Conservation (phyloP, 2,329 filamentous ascomycete genomes). For the Chrysoporthe austroafricana region DNA sequence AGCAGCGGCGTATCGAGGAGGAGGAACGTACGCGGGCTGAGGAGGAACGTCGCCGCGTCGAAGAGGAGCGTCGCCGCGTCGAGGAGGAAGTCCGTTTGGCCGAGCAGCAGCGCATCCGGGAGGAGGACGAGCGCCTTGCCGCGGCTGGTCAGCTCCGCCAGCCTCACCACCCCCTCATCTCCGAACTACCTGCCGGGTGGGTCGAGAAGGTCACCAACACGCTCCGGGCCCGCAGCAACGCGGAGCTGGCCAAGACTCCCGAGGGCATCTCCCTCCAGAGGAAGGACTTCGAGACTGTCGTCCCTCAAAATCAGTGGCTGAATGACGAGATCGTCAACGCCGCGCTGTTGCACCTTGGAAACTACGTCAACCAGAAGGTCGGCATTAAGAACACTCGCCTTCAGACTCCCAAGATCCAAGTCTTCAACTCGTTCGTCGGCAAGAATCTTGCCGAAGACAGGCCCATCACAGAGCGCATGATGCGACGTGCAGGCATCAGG, state of each 20-base stretch:
- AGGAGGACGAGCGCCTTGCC: constrained; percentile 30
- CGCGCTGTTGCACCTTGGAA: constrained; percentile 63
- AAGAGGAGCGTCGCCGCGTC: constrained; percentile 22
- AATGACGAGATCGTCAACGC: constrained; percentile 79
- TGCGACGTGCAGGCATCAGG: constrained; percentile 59
- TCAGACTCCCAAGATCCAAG: constrained; percentile 62
- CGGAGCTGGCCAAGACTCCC: constrained; percentile 48
- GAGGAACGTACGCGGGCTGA: constrained; percentile 32
- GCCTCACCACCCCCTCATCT: constrained; percentile 35
- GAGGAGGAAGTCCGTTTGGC: constrained; percentile 32
- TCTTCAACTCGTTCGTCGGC: constrained; percentile 70
- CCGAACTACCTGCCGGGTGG: constrained; percentile 44
- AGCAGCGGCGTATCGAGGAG: constrained; percentile 28
- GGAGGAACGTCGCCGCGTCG: constrained; percentile 26
- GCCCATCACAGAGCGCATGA: constrained; percentile 54
- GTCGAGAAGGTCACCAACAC: constrained; percentile 40
- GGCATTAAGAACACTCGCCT: constrained; percentile 53
- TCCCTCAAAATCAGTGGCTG: constrained; percentile 65
- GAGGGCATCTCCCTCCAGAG: constrained; percentile 55
- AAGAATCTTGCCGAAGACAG: constrained; percentile 55
- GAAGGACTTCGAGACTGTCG: constrained; percentile 67
- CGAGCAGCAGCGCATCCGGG: constrained; percentile 20
- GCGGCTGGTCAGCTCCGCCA: constrained; percentile 34
- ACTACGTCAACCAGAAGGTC: constrained; percentile 59
- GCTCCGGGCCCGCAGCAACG: constrained; percentile 39